Base-by-base conservation (phyloP, 176 grass and related monocot species). In the Canna indica region DNA sequence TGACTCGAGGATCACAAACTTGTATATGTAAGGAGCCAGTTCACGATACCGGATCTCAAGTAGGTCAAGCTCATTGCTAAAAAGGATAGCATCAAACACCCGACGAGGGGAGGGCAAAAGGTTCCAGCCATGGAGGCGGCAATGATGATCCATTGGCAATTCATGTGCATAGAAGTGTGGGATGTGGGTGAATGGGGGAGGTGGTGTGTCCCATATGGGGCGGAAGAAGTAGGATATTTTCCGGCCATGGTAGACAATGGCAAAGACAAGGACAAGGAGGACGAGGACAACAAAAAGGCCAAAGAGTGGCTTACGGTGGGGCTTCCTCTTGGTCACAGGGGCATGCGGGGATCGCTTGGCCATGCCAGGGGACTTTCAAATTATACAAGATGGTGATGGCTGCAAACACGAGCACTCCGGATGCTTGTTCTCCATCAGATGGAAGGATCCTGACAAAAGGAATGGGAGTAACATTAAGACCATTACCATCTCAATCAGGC, bases 41-140 rank as follows among this genome's bases (percentile, higher is more conserved):
- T 92, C 94, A 1, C 10, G 75, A 69, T 90, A 87, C 16, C 94
- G 89, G 64, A 92, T 90, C 66, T 97, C 89, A 10, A 97, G 86
- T 33, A 97, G 58, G 65, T 97, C 94, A 4, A 97, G 79, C 39
- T 97, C 94, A 46, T 92, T 97, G 57, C 89, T 97, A 54, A 97
- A 92, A 48, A 92, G 89, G 48, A 90, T 80, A 7, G 89, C 86
- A 20, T 97, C 94, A 12, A 90, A 92, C 13, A 97, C 83, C 15
- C 71, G 86, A 4, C 94, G 94, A 42, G 94, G 89, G 26, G 80
- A 45, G 12, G 84, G 54, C 7, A 90, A 80, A 65, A 85, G 54
- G 14, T 79, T 76, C 88, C 88, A 97, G 26, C 94, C 89, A 59
- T 97, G 94, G 12, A 92, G 89, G 29, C 67, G 70, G 36, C 94